Percentiles rank a stretch among this genome's conserved stretches.
These are phyloP conservation scores for Clonostachys solani DNA, from an alignment of 2,329 filamentous ascomycete species.

Conservation along the genomic window DNA sequence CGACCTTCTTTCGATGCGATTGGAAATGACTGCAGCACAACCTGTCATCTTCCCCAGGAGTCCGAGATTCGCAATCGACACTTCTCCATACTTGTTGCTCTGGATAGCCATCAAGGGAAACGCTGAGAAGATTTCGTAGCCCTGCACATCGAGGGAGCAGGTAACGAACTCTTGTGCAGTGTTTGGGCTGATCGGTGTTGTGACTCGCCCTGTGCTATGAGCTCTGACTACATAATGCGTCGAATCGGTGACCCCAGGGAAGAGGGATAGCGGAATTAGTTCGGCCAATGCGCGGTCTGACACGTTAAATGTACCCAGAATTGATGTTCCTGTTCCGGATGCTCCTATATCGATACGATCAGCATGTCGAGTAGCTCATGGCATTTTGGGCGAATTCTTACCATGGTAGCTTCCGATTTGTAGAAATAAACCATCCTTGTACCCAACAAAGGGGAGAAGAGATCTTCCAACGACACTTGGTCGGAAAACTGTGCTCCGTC, in stretches of 20 bases:
- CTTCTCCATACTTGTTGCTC: conserved; percentile 20
- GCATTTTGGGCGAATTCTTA: conserved; percentile 8
- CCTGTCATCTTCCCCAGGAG: conserved; percentile 88
- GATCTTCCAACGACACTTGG: conserved; percentile 71
- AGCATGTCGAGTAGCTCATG: neutral
- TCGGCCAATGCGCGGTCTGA: conserved; percentile 58
- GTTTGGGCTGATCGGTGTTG: conserved; percentile 39
- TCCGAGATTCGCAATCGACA: conserved; percentile 67
- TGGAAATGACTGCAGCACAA: conserved; percentile 67
- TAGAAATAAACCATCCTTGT: conserved; percentile 68
- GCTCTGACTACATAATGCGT: conserved; percentile 68
- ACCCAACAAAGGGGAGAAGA: conserved; percentile 69
- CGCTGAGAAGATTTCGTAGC: conserved; percentile 79
- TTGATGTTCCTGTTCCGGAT: conserved; percentile 63
- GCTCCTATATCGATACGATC: conserved; percentile 23
- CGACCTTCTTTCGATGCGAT: conserved; percentile 45
- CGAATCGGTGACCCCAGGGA: conserved; percentile 62
- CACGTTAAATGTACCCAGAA: conserved; percentile 84
- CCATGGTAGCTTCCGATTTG: conserved; percentile 79
- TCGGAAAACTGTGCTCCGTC: conserved; percentile 75
- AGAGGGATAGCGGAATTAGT: conserved; percentile 64
- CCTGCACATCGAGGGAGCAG: conserved; percentile 58
- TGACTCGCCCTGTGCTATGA: conserved; percentile 63
- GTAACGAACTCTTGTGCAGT: conserved; percentile 39
- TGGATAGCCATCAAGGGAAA: conserved; percentile 61